Base-by-base conservation (phyloP, 768 basidiomycete genomes). In the Lactifluus rugatus region DNA sequence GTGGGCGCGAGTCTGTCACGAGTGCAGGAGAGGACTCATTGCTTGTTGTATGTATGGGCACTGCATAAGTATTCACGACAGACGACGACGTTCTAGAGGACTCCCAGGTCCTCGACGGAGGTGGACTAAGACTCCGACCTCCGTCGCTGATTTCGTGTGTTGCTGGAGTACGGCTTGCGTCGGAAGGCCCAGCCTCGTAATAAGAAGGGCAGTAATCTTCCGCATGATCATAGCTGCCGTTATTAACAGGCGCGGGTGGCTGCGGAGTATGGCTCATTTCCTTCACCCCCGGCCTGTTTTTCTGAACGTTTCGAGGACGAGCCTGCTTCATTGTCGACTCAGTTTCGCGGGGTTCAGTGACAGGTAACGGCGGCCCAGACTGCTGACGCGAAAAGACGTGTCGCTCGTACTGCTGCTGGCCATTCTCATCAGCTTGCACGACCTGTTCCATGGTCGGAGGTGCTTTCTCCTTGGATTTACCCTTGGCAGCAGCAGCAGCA, bases 71-170 rank as follows among this genome's bases (percentile, higher is more conserved):
- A 37, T 51, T 44, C n/a, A 32, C 36, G 6, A 32, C 13, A 36
- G 55, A 17, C 9, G 58, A 41, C 0, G 58, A 54, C 25, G 52
- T 37, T 2, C 39, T 19, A 16, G 58, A 46, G 3, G 58, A 49
- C 4, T 41, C 47, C 58, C 52, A 54, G n/a, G 11, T 48, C 28
- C 47, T 48, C 37, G 21, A 46, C 14, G 23, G 52, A 37, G 52
- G 42, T n/a, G 54, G 42, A 17, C 32, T 54, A 31, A 28, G 58
- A 31, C 48, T 55, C 48, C 45, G 52, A 13, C 31, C 52, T 48
- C 45, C 41, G 3, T 49, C 39, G 21, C 19, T 8, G 25, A 32
- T 25, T 13, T 34, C 25, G 2, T 51, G 49, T 9, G n/a, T 17
- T 10, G 7, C 41, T 3, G 37, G 25, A 11, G 42, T 19, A 16